phyloP scores from a whole-genome alignment of 306 rosid genomes.

The Trifolium subterraneum region DNA sequence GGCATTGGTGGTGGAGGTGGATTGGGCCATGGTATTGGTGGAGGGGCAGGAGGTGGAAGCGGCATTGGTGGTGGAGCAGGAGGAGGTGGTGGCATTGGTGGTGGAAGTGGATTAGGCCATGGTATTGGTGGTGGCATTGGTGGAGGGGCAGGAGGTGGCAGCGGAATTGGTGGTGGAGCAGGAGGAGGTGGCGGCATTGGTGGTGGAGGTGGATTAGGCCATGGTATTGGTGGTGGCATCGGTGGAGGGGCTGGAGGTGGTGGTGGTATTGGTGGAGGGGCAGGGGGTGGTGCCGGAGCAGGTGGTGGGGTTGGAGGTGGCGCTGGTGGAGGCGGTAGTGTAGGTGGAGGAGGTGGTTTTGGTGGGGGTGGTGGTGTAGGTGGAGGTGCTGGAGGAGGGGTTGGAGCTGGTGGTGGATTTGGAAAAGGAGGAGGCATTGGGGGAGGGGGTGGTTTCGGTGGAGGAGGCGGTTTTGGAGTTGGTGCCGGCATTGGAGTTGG shows the following conservation, averaged over 20 bases:
- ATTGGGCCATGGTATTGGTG: background rate
- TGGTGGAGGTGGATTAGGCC: background rate
- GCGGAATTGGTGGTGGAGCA: conserved; percentile 21
- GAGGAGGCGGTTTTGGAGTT: conserved; percentile 42
- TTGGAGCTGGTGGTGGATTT: conserved; percentile 32
- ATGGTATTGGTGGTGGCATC: background rate
- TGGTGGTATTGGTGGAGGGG: background rate
- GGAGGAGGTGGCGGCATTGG: conserved; percentile 34
- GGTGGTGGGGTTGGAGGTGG: conserved; percentile 44
- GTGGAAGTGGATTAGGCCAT: no score
- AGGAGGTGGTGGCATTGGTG: background rate
- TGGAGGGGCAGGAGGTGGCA: background rate
- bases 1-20: conserved; percentile 41
- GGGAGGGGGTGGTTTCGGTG: conserved; percentile 42
- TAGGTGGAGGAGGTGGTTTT: conserved; percentile 6
- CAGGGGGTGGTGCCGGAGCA: conserved; percentile 1
- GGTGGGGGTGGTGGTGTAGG: conserved; percentile 3
- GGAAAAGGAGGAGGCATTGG: conserved; percentile 35
- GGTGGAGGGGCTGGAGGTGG: conserved; percentile 13
- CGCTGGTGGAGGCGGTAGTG: conserved; percentile 23
- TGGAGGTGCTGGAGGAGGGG: conserved; percentile 23
- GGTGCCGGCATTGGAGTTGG: conserved; percentile 41
- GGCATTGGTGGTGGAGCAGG: conserved; percentile 27
- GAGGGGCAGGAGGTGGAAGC: background rate
- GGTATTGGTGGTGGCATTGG: conserved; percentile 1